phyloP scores from a whole-genome alignment of 768 basidiomycete genomes.

The Mycena indigotica region DNA sequence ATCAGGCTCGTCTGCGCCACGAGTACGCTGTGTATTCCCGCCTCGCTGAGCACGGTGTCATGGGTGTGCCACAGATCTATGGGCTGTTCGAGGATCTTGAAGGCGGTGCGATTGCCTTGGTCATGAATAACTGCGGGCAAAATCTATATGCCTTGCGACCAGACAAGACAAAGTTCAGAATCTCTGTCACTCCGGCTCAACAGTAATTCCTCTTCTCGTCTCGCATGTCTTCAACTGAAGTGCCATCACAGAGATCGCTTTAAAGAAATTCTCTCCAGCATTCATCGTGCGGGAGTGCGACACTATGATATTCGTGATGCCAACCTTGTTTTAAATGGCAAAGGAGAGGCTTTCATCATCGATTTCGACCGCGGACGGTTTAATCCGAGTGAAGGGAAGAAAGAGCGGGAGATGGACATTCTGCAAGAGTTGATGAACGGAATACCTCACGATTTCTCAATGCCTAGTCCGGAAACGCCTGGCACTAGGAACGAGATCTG shows the following conservation, averaged over 20 bases:
- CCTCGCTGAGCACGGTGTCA: constrained; percentile 3
- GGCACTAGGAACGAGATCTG: neutral
- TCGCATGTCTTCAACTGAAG: no score
- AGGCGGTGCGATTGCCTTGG: constrained; percentile 12
- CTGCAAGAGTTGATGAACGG: neutral
- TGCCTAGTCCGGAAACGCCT: neutral
- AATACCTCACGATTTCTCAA: neutral
- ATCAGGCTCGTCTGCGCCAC: constrained; percentile 17
- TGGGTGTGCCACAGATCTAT: constrained; percentile 17
- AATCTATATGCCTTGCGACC: constrained; percentile 1
- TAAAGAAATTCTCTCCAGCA: constrained; percentile 1
- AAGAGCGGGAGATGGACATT: neutral
- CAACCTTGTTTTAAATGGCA: constrained; percentile 16
- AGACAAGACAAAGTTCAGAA: neutral
- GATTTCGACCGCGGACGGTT: constrained; percentile 12
- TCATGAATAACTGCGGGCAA: constrained; percentile 21
- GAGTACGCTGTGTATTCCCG: constrained; percentile 15
- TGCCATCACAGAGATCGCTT: constrained; percentile 12
- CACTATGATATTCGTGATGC: constrained; percentile 13
- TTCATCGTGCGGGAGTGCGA: constrained; percentile 21
- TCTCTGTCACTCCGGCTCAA: neutral
- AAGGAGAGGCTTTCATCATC: constrained; percentile 9
- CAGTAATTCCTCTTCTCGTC: neutral
- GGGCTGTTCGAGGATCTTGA: constrained; percentile 22
- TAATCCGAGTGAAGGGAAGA: neutral